These are phyloP conservation scores for Ogataea parapolymorpha DNA, from an alignment of 805 yeast genomes.

Conservation along the genomic window DNA sequence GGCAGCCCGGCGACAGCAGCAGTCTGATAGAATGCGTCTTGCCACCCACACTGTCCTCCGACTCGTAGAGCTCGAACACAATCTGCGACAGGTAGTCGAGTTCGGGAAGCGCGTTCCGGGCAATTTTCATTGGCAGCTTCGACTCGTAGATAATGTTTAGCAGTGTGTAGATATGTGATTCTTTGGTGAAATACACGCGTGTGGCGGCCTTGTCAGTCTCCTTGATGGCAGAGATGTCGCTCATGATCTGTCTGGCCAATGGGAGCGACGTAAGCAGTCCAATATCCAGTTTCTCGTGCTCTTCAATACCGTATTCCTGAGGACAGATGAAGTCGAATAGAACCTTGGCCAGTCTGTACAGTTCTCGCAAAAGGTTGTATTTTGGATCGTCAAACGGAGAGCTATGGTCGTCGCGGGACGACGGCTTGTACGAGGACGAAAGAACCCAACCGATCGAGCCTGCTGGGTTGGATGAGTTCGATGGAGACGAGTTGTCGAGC, in stretches of 20 bases:
- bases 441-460: constrained; percentile 77
- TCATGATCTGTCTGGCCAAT: constrained; percentile 78
- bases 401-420: constrained; percentile 26
- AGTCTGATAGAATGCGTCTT: constrained; percentile 87
- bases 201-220: constrained; percentile 77
- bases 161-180: constrained; percentile 92
- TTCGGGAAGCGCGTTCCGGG: constrained; percentile 93
- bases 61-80: constrained; percentile 88
- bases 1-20: constrained; percentile 96
- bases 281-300: constrained; percentile 91
- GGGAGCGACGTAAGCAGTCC: constrained; percentile 94
- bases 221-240: constrained; percentile 77
- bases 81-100: constrained; percentile 93
- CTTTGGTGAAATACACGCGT: constrained; percentile 92
- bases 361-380: constrained; percentile 77
- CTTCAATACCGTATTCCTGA: constrained; percentile 96
- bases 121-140: constrained; percentile 91
- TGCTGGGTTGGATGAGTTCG: constrained; percentile 36
- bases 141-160: constrained; percentile 88
- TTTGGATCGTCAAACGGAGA: constrained; percentile 75
- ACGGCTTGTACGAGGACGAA: constrained; percentile 30
- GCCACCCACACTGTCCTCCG: constrained; percentile 60
- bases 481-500: constrained; percentile 22
- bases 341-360: constrained; percentile 86
- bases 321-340: constrained; percentile 97